phyloP scores from a whole-genome alignment of 352 stramenopile genomes.

The Phytopythium montanum region DNA sequence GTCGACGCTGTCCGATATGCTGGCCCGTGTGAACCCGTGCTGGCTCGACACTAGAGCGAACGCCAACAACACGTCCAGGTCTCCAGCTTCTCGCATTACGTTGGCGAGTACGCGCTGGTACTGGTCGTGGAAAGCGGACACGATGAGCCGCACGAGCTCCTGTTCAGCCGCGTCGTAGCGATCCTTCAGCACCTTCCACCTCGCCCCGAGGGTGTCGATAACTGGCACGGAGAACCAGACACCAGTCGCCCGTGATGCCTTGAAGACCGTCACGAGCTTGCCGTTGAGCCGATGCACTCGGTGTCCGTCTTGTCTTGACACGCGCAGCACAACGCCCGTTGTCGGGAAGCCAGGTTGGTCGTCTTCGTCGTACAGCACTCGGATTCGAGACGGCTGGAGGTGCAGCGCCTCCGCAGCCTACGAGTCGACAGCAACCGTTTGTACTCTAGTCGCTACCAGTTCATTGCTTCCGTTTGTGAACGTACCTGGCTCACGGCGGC shows the following conservation, averaged over 20 bases:
- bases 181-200: conserved; percentile 26
- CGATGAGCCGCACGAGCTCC: conserved; percentile 17
- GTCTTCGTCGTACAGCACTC: conserved; percentile 35
- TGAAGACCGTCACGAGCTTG: conserved; percentile 22
- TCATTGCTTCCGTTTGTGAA: neutral
- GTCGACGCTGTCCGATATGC: neutral
- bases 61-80: conserved; percentile 34
- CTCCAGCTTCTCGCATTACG: conserved; percentile 10
- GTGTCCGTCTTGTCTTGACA: conserved; percentile 39
- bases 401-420: conserved; percentile 25
- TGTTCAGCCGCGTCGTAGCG: conserved; percentile 17
- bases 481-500: conserved; percentile 16
- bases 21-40: conserved; percentile 23
- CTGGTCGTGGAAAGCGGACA: conserved; percentile 6
- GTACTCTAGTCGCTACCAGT: neutral
- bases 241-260: conserved; percentile 32
- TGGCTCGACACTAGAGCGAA: conserved; percentile 34
- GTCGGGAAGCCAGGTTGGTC: conserved; percentile 11
- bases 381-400: conserved; percentile 27
- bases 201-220: conserved; percentile 30
- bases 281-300: conserved; percentile 30
- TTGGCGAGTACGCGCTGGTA: conserved; percentile 12
- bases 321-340: conserved; percentile 32
- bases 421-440: neutral
- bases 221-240: conserved; percentile 36